Base-by-base conservation (phyloP, 441 rosid genomes). In the Mallotus japonicus region DNA sequence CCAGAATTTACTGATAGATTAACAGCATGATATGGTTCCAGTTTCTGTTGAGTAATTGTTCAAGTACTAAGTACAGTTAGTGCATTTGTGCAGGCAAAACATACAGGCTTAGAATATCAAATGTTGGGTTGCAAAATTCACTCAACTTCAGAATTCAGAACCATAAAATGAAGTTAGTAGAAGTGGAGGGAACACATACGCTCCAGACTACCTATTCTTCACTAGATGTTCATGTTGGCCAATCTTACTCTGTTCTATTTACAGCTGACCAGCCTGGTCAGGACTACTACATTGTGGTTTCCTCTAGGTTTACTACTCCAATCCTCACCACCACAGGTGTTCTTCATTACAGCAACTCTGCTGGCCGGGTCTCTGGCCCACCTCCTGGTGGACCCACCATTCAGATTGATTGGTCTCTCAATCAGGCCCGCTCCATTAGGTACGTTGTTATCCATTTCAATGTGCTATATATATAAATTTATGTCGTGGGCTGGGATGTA, bases 371-470 rank as follows among this genome's bases (percentile, higher is more conserved):
- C 72, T 87, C 96, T 16, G 92, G 97, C 67, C 89, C 85, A 12
- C 40, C 84, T 65, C 99, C 98, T 0, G 85, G 91, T 47, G 97
- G 93, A 55, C 98, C 99, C 12, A 87, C 97, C 59, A 82, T 85
- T 66, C 87, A 89, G 73, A 42, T 93, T n/a, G 96, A 85, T 68
- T 91, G 93, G 95, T 93, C 99, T 16, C 81, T 95, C 66, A 89
- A 88, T 80, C 99, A 95, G 82, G 98, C 98, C 46, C 95, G 95
- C 56, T 84, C 96, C 19, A 86, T 95, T 64, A 90, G 97, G 98
- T 90, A 79, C 44, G 17, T 63, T 65, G 46, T 63, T 12, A 16
- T 53, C 60, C 37, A 68, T 40, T 59, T 13, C 34, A 40, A 15
- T 14, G 55, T 68, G 57, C 15, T 40, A 8, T 57, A 9, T n/a